Evolutionary conservation across 2,329 filamentous ascomycete species (phyloP).

Genomic region (Diaporthe destruens): DNA sequence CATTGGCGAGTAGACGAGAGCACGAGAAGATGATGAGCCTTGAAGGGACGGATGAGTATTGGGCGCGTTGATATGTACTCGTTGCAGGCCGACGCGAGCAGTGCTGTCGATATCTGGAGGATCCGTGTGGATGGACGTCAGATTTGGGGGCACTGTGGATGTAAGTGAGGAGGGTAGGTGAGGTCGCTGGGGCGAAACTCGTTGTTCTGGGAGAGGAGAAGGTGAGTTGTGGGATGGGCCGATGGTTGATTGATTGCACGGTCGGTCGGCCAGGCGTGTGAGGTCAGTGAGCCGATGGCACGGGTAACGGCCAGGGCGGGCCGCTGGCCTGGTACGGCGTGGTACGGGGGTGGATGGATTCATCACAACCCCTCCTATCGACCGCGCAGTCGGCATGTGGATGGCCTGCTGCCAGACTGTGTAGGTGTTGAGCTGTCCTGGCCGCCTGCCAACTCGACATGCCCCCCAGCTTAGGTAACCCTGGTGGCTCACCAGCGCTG

Average conservation of each 20-base stretch:
- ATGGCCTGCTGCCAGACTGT: neutral
- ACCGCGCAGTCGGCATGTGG: neutral
- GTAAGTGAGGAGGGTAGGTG: slow-evolving; percentile 13
- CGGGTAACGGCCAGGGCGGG: slow-evolving; percentile 1
- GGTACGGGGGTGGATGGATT: neutral
- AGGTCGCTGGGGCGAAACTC: slow-evolving; percentile 6
- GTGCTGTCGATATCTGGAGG: neutral
- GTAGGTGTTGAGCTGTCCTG: slow-evolving; percentile 1
- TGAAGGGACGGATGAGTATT: neutral
- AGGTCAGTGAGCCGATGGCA: slow-evolving; percentile 24
- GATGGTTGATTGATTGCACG: slow-evolving; percentile 16
- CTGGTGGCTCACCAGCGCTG: neutral
- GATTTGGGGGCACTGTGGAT: neutral
- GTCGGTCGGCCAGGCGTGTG: slow-evolving; percentile 6
- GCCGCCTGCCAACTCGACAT: neutral
- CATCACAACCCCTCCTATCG: slow-evolving; percentile 24
- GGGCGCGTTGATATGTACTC: neutral
- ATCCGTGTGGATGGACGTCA: neutral
- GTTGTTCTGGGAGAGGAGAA: slow-evolving; percentile 23
- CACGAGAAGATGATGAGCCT: neutral
- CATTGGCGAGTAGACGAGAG: slow-evolving; percentile 16
- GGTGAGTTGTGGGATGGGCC: slow-evolving; percentile 5
- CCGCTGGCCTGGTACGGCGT: neutral
- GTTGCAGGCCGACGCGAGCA: slow-evolving; percentile 7
- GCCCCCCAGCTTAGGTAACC: slow-evolving; percentile 30